A percentile compares a stretch with the other conserved stretches of the same genome.
phyloP scores from a whole-genome alignment of 176 grass and related monocot genomes.

The Musa beccarii region DNA sequence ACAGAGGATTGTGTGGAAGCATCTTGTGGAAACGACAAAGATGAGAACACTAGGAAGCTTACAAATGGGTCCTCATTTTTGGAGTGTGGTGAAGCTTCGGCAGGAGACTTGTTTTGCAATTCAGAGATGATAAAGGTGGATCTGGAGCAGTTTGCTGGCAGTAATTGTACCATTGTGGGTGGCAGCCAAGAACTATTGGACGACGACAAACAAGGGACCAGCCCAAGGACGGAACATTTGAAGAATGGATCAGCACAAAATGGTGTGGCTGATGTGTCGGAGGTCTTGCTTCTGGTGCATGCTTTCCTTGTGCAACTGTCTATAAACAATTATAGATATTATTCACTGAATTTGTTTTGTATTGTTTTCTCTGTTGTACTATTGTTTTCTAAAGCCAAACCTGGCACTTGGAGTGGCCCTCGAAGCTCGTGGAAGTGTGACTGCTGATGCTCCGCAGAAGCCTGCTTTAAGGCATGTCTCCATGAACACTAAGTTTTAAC shows the following conservation, averaged over 20 bases:
- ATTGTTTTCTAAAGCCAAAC: slow-evolving; percentile 29
- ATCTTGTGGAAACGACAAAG: neutral
- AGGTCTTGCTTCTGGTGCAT: slow-evolving; percentile 51
- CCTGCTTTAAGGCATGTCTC: slow-evolving; percentile 49
- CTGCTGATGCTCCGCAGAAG: slow-evolving; percentile 29
- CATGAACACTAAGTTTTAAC: slow-evolving; percentile 18
- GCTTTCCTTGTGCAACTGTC: neutral
- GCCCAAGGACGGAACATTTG: slow-evolving; percentile 14
- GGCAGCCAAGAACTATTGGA: slow-evolving; percentile 16
- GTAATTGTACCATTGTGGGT: slow-evolving; percentile 29
- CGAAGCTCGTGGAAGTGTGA: slow-evolving; percentile 69
- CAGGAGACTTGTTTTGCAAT: slow-evolving; percentile 23
- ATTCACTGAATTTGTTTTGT: slow-evolving; percentile 26
- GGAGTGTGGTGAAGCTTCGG: slow-evolving; percentile 12
- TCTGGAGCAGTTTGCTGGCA: slow-evolving; percentile 31
- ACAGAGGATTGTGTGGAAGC: neutral
- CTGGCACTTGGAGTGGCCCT: slow-evolving; percentile 39
- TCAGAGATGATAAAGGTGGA: slow-evolving; percentile 34
- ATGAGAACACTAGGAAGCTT: neutral
- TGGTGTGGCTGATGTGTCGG: slow-evolving; percentile 49
- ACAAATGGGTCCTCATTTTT: slow-evolving; percentile 21
- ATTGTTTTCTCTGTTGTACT: slow-evolving; percentile 26
- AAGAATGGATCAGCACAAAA: slow-evolving; percentile 31
- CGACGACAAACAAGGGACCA: slow-evolving; percentile 24
- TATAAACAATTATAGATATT: slow-evolving; percentile 19